Base-by-base conservation (phyloP, 2,329 filamentous ascomycete genomes). In the Aspergillus versicolor region DNA sequence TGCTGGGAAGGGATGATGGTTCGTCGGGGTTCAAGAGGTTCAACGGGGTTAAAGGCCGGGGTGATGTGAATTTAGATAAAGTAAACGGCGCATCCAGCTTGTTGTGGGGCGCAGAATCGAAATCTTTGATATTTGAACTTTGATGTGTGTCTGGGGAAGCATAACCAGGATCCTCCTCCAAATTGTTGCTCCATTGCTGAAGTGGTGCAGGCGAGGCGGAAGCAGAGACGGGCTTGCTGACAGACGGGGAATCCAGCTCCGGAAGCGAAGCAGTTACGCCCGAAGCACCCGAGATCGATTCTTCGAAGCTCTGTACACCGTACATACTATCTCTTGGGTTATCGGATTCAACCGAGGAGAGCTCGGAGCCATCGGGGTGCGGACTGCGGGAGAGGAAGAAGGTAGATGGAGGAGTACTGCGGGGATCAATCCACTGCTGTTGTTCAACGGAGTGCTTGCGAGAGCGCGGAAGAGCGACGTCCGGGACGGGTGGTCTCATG, bases 341-440 rank as follows among this genome's bases (percentile, higher is more conserved):
- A 4, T 67, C 69, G 11, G 65, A 57, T n/a, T 71, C 61, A 34
- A 65, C 63, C 17, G 65, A 63, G 24, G 71, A 72, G 40, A 54
- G 32, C 34, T 61, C 56, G 24, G 70, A 69, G 58, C 49, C 44
- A 34, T 82, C 76, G 63, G 81, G 70, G 52, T 82, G 78, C 57
- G 77, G 74, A 64, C 81, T 82, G 61, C 80, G 83, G 59, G 80
- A 77, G 60, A 88, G 74, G 70, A 87, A 86, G 77, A 86, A 87
- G 51, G 82, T 82, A 50, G 82, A 82, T 42, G 83, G 82, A 59
- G 74, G 74, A 56, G 69, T 65, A 63, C 65, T 69, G 63, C 70
- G 70, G 65, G 70, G 69, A 56, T 77, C 73, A 54, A 67, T 67
- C 64, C 67, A 70, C 56, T 71, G 69, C 61, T 67, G 67, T 46